These are phyloP conservation scores for Venustampulla echinocandica DNA, from an alignment of 495 filamentous ascomycete genomes.

Conservation along the genomic window DNA sequence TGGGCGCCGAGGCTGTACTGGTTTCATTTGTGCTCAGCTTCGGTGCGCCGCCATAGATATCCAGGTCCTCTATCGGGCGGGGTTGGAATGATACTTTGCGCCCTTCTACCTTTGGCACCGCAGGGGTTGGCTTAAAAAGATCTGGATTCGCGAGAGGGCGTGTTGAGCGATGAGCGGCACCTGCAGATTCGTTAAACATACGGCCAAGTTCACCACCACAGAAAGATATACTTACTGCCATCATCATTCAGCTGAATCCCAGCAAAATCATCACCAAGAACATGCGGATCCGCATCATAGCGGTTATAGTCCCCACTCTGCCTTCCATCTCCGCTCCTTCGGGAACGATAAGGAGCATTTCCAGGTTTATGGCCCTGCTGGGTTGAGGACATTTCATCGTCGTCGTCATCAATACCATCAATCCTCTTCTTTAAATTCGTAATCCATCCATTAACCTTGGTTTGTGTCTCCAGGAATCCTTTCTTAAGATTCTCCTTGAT, in stretches of 20 bases:
- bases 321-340: constrained; percentile 53
- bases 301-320: constrained; percentile 76
- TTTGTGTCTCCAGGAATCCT: constrained; percentile 90
- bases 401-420: constrained; percentile 66
- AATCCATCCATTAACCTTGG: constrained; percentile 88
- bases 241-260: constrained; percentile 74
- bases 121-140: constrained; percentile 66
- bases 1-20: constrained; percentile 29
- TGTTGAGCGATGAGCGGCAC: constrained; percentile 43
- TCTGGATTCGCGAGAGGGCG: constrained; percentile 69
- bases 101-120: constrained; percentile 48
- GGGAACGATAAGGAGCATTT: constrained; percentile 26
- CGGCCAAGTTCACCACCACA: constrained; percentile 5
- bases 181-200: too few relatives aligned
- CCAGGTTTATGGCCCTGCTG: constrained; percentile 13
- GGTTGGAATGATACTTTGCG: constrained; percentile 61
- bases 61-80: constrained; percentile 59
- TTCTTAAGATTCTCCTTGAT: constrained; percentile 91
- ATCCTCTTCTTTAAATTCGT: constrained; percentile 81
- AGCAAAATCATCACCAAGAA: constrained; percentile 86
- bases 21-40: constrained; percentile 24
- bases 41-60: constrained; percentile 58
- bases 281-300: constrained; percentile 92
- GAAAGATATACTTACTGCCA: constrained; percentile 48
- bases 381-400: constrained; percentile 14